Evolutionary conservation across 176 grass and related monocot genomes (phyloP).

Genomic region (Rhynchospora tenuis): DNA sequence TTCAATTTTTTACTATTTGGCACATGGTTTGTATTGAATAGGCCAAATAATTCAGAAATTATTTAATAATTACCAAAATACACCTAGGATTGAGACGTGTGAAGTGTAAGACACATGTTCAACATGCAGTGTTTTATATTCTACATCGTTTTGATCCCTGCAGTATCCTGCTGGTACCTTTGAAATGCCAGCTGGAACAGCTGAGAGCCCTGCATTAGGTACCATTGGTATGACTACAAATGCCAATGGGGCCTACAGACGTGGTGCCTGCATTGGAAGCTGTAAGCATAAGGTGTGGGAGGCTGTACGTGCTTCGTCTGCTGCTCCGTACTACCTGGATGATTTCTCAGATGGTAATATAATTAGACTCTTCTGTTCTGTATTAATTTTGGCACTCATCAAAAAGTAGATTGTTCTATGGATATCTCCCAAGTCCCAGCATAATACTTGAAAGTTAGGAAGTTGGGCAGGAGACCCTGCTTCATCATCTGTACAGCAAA

Average conservation of each 20-base stretch:
- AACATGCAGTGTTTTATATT: background rate
- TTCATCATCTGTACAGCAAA: no score
- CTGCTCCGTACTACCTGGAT: conserved; percentile 98
- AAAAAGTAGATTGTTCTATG: background rate
- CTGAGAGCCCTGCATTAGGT: conserved; percentile 44
- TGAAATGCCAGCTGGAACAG: conserved; percentile 55
- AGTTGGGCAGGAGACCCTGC: no score
- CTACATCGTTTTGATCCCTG: conserved; percentile 20
- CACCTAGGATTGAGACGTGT: background rate
- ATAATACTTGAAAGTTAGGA: background rate
- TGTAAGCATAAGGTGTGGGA: conserved; percentile 94
- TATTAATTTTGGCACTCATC: background rate
- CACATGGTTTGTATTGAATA: background rate
- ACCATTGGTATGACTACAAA: conserved; percentile 38
- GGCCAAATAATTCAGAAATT: background rate
- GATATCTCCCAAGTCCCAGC: background rate
- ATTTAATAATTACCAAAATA: background rate
- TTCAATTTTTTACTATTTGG: background rate
- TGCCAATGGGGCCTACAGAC: conserved; percentile 30
- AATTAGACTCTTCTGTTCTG: conserved; percentile 19
- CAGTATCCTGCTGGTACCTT: conserved; percentile 90
- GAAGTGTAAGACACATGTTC: background rate
- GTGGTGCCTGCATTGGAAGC: conserved; percentile 91
- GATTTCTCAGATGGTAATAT: conserved; percentile 90
- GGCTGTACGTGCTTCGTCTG: conserved; percentile 97